phyloP scores from a whole-genome alignment of 306 rosid species.

The Sicyos edulis region DNA sequence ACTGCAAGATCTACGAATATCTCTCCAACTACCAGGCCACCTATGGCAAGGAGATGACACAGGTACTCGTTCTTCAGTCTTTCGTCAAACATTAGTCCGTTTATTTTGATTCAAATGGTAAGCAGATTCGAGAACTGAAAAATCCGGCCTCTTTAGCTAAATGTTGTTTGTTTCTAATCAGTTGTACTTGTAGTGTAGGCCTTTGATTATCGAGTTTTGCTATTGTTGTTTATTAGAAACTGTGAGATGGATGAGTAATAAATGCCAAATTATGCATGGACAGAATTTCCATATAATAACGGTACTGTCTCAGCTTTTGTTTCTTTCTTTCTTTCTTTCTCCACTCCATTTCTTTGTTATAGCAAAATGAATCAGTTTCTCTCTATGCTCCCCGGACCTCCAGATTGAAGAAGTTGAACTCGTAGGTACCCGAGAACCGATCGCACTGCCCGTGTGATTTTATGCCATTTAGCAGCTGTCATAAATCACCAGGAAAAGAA shows the following conservation, averaged over 20 bases:
- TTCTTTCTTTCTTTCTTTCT: neutral
- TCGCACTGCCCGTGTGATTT: neutral
- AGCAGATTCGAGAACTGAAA: constrained; percentile 50
- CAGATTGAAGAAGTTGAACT: neutral
- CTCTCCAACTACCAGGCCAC: constrained; percentile 22
- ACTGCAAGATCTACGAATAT: constrained; percentile 12
- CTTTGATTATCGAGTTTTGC: constrained; percentile 62
- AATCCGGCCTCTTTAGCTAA: constrained; percentile 32
- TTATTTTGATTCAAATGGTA: constrained; percentile 53
- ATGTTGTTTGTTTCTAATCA: constrained; percentile 32
- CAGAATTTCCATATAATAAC: constrained; percentile 30
- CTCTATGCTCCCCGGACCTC: constrained; percentile 33
- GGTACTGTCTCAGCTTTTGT: constrained; percentile 30
- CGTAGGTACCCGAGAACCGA: neutral
- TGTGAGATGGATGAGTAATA: constrained; percentile 78
- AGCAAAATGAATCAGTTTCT: constrained; percentile 40
- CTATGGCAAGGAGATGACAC: constrained; percentile 37
- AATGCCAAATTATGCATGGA: constrained; percentile 58
- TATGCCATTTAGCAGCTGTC: neutral
- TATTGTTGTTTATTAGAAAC: constrained; percentile 52
- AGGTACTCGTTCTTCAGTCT: constrained; percentile 22
- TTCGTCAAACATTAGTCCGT: constrained; percentile 33
- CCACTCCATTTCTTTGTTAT: constrained; percentile 24
- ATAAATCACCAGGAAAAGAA: neutral
- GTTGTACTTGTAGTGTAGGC: constrained; percentile 49